Base-by-base conservation (phyloP, 768 basidiomycete genomes). In the Termitomyces titanicus region DNA sequence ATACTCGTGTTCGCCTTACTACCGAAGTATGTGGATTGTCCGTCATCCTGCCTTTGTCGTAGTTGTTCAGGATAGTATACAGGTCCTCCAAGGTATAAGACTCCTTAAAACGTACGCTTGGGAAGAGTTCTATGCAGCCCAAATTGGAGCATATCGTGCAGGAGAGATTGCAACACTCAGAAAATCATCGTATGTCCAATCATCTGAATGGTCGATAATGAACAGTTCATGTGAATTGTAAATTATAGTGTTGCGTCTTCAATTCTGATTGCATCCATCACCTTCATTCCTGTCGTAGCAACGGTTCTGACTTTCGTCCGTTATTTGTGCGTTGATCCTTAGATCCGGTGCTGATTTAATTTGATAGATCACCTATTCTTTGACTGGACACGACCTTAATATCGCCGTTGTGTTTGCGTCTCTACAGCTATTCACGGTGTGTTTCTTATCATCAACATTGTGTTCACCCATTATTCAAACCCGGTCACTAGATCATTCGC, bases 11-110 rank as follows among this genome's bases (percentile, higher is more conserved):
- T 11, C 72, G 86, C 13, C 72, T 88, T 22, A 78, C 82, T 0
- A 84, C 79, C 1, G 89, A 89, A 68, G 77, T 79, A 34, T 17
- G 64, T 51, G 5, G 25, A 11, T 44, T 38, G 7, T 31, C 18
- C 9, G 8, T 20, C 20, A 3, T n/a, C 18, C 25, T 5, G 35
- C 38, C 44, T n/a, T 34, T 11, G 20, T 42, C 15, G 5, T 18
- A 31, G n/a, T 39, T 50, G 11, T 29, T 18, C 9, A 38, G 18
- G 18, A 9, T 22, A 8, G 9, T 22, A n/a, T n/a, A 6, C 57
- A 82, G 72, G 77, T 89, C 2, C 68, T 91, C 13, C 83, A 85
- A 66, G 83, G 83, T 39, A 85, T 88, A 53, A 77, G 86, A 3
- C 73, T 86, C 5, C 75, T 88, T 61, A 88, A 88, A 67, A 70